phyloP scores from a whole-genome alignment of 139 green algal species.

The Picochlorum costavermella region DNA sequence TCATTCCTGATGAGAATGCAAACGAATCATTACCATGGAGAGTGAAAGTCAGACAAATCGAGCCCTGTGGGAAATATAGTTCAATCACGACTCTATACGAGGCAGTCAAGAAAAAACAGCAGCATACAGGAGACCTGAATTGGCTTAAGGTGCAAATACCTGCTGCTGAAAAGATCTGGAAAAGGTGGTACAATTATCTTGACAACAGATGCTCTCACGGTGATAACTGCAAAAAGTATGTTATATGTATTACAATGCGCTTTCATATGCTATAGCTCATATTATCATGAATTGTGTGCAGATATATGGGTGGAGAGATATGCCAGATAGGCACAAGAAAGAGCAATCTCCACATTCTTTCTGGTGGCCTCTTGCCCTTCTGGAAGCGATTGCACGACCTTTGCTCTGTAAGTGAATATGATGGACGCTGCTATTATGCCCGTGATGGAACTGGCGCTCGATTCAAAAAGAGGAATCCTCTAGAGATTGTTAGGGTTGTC shows the following conservation, averaged over 20 bases:
- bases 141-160: background rate
- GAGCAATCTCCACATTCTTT: conserved; percentile 16
- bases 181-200: conserved; percentile 21
- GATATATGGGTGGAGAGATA: background rate
- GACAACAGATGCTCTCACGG: conserved; percentile 16
- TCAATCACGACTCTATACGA: no score
- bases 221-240: conserved; percentile 11
- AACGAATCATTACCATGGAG: no score
- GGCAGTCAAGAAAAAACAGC: no score
- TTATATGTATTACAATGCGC: background rate
- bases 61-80: no score
- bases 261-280: background rate
- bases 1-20: no score
- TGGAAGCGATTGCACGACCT: conserved; percentile 11
- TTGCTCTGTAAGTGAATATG: background rate
- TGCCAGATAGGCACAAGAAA: conserved; percentile 9
- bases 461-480: background rate
- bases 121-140: no score
- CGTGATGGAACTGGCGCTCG: background rate
- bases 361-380: conserved; percentile 18
- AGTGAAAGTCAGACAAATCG: no score
- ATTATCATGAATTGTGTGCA: background rate
- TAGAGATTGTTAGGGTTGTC: background rate
- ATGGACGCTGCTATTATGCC: background rate
- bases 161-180: conserved; percentile 19